Base-by-base conservation (phyloP, 495 filamentous ascomycete species). In the Xylaria nigripes region DNA sequence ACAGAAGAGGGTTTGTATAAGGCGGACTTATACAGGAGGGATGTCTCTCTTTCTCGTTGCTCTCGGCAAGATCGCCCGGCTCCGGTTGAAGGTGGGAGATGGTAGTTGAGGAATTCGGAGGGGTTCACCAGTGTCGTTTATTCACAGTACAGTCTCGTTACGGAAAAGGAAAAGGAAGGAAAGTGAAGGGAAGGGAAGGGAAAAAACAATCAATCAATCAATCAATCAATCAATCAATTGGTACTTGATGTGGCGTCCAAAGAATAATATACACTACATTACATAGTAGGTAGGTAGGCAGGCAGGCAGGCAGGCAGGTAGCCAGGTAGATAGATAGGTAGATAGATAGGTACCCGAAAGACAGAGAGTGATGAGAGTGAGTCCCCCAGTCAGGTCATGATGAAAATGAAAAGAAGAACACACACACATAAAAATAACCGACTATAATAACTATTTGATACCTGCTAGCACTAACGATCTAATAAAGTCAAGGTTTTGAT, bases 221-320 rank as follows among this genome's bases (percentile, higher is more conserved):
- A n/a, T n/a, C n/a, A n/a, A n/a, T n/a, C n/a, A n/a, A n/a, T 36
- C 34, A 42, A 32, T 48, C 44, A 54, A 54, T 54, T 54, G 51
- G 32, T 18, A 42, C 23, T 42, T 23, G 34, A 29, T 41, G 44
- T 54, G 34, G 44, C 24, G 51, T 54, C 44, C 29, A 42, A 48
- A 42, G 51, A 54, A 54, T 54, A 48, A 22, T 47, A 48, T 54
- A 54, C 51, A 54, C n/a, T 40, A 18, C 36, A 18, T 40, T 16
- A 18, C n/a, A 40, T 6, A 12, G 36, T 19, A 18, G 36, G n/a
- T 3, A 18, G 36, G 36, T 40, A 16, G 4, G 27, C 4, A 9
- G 9, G 9, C 9, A 9, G 27, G 27, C 27, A 29, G 27, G 9
- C n/a, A n/a, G n/a, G n/a, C n/a, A n/a, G n/a, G n/a, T n/a, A n/a